Evolutionary conservation across 257 asterid genomes (phyloP).

Genomic region (Jacaranda copaia): DNA sequence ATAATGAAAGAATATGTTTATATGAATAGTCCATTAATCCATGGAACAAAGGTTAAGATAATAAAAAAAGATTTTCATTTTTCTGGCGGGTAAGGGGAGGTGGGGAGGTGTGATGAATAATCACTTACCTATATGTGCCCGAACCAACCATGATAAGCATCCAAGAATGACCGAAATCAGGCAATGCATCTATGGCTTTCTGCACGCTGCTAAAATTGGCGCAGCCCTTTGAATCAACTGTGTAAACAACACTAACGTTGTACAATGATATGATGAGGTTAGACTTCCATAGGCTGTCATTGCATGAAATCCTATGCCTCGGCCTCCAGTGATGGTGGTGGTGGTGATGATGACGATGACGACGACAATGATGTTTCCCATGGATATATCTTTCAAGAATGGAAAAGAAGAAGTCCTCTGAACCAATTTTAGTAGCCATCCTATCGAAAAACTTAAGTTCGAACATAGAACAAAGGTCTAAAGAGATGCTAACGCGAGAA

Average conservation of each 20-base stretch:
- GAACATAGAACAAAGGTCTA: neutral
- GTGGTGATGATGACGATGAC: constrained; percentile 36
- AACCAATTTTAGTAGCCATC: constrained; percentile 39
- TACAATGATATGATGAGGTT: constrained; percentile 49
- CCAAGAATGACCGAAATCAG: constrained; percentile 55
- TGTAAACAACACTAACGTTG: constrained; percentile 54
- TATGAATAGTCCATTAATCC: neutral
- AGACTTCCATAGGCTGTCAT: constrained; percentile 57
- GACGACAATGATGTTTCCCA: constrained; percentile 38
- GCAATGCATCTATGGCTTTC: constrained; percentile 73
- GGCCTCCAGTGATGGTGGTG: constrained; percentile 35
- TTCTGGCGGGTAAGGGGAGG: too few relatives aligned
- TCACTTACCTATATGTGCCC: constrained; percentile 71
- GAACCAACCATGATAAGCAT: constrained; percentile 66
- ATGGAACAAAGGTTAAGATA: too few relatives aligned
- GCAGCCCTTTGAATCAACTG: constrained; percentile 71
- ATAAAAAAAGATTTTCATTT: too few relatives aligned
- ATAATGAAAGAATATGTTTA: neutral
- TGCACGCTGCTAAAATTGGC: constrained; percentile 79
- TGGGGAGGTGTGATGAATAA: too few relatives aligned
- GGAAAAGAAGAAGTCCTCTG: constrained; percentile 39
- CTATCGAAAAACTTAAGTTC: constrained; percentile 35
- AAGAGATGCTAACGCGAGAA: neutral
- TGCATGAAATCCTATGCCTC: constrained; percentile 39
- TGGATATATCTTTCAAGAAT: constrained; percentile 27